These are phyloP conservation scores for Ophiobolus disseminans DNA, from an alignment of 2,329 filamentous ascomycete species.

Conservation along the genomic window DNA sequence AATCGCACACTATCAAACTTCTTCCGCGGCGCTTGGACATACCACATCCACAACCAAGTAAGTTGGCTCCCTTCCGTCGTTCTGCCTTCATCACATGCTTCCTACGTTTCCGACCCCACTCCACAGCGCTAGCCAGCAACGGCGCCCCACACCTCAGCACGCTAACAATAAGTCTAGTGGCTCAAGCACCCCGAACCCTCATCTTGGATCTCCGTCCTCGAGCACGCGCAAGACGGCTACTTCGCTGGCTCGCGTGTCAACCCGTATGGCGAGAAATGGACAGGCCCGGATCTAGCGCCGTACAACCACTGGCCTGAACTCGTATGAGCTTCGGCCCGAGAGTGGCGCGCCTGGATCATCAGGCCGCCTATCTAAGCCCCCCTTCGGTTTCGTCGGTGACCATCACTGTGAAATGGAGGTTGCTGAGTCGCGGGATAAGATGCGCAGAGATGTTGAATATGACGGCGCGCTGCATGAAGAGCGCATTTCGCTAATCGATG, in stretches of 20 bases:
- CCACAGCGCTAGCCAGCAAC: conserved; percentile 10
- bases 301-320: conserved; percentile 62
- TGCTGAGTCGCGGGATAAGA: conserved; percentile 27
- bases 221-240: conserved; percentile 63
- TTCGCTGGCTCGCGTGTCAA: conserved; percentile 59
- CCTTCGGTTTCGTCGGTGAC: conserved; percentile 7
- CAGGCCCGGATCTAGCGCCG: conserved; percentile 54
- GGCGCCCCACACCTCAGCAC: conserved; percentile 13
- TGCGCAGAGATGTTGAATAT: neutral
- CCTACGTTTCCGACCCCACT: neutral
- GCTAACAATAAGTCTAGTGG: conserved; percentile 54
- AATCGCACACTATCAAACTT: conserved; percentile 64
- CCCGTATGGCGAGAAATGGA: conserved; percentile 62
- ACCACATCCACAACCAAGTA: conserved; percentile 66
- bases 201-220: conserved; percentile 62
- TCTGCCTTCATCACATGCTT: neutral
- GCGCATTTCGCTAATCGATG: too few relatives aligned
- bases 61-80: too few relatives aligned
- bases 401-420: conserved; percentile 30
- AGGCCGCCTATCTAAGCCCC: conserved; percentile 7
- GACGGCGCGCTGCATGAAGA: too few relatives aligned
- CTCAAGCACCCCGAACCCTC: conserved; percentile 63
- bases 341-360: neutral
- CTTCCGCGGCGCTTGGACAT: conserved; percentile 64
- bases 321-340: conserved; percentile 44